Evolutionary conservation across 2,329 filamentous ascomycete species (phyloP), one percentile per base, ranked within the genome.

Genomic region (Sclerotinia minor): DNA sequence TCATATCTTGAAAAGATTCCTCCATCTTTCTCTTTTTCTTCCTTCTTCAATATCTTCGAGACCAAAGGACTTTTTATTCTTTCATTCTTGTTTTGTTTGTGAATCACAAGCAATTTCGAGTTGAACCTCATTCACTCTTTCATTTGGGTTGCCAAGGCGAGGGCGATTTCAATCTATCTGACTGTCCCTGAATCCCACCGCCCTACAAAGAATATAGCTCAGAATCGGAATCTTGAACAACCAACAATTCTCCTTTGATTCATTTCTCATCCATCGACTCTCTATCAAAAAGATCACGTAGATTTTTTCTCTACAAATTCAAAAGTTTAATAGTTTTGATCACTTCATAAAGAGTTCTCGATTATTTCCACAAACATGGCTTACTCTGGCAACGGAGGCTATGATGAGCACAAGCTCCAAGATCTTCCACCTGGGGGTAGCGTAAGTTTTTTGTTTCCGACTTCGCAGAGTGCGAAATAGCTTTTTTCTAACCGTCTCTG

Each of bases 331-430:
- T 57, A 57, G 13, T 65, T 47, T 66, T 50, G 41, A 66, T 45
- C 41, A 58, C 52, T 50, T 8, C 8, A 29, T n/a, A 44, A 41
- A 52, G 54, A 52, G n/a, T 49, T 52, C 13, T 61, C 35, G 64
- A 61, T 32, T 44, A 21, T 50, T 67, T 60, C 24, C 35, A 60
- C 63, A 73, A 82, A 74, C 78, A 87, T 87, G 85, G 88, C 88
- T 76, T 90, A 90, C 79, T 85, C 86, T 79, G 85, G 86, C 77
- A 79, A 81, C 76, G 83, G 84, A 60, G 77, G 80, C 67, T 89
- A 87, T 73, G 82, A 86, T 67, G 84, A 86, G 73, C 88, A 92
- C 77, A 84, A 83, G 69, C 79, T 92, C 75, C 87, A 91, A 76
- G 89, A 92, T 76, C 82, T 92, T 45, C 85, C 86, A 70, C 78